Percentiles rank a stretch among this genome's conserved stretches.
Conservation (phyloP, 805 yeast species). For the Wickerhamomyces strasburgensis region DNA sequence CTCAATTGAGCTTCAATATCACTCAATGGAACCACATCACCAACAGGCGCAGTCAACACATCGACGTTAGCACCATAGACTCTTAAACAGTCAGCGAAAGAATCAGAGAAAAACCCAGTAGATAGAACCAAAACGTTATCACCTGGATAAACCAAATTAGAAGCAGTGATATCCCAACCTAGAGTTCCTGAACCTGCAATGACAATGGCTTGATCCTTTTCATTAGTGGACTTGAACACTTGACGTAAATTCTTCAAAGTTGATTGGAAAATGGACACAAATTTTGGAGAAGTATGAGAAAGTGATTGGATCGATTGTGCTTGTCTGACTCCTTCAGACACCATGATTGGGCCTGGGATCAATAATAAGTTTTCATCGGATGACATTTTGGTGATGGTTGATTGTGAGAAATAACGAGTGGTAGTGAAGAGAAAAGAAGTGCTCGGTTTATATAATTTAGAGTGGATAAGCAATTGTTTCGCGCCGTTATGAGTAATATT, state of each 20-base stretch:
- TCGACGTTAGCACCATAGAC: slow-evolving; percentile 77
- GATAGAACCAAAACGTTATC: slow-evolving; percentile 78
- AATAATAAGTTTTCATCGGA: slow-evolving; percentile 39
- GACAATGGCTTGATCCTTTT: slow-evolving; percentile 73
- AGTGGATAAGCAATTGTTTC: too few species aligned
- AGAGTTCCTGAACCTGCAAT: slow-evolving; percentile 89
- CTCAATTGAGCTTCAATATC: slow-evolving; percentile 52
- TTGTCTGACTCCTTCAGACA: slow-evolving; percentile 69
- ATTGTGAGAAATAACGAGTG: slow-evolving; percentile 9
- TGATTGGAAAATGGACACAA: slow-evolving; percentile 65
- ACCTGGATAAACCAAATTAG: slow-evolving; percentile 62
- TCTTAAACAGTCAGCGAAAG: slow-evolving; percentile 69
- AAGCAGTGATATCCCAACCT: slow-evolving; percentile 89
- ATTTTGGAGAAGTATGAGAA: slow-evolving; percentile 88
- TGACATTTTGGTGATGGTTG: slow-evolving; percentile 10
- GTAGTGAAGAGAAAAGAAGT: neutral
- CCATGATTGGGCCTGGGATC: slow-evolving; percentile 86
- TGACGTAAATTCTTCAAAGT: slow-evolving; percentile 64
- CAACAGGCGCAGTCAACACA: slow-evolving; percentile 64
- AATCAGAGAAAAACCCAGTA: slow-evolving; percentile 87
- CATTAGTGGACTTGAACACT: slow-evolving; percentile 65
- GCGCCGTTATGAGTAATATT: too few species aligned
- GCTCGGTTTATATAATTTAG: neutral
- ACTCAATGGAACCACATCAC: slow-evolving; percentile 58
- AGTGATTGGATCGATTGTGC: slow-evolving; percentile 82